Base-by-base conservation (phyloP, 2,329 filamentous ascomycete genomes). In the Ophiostoma sp. region DNA sequence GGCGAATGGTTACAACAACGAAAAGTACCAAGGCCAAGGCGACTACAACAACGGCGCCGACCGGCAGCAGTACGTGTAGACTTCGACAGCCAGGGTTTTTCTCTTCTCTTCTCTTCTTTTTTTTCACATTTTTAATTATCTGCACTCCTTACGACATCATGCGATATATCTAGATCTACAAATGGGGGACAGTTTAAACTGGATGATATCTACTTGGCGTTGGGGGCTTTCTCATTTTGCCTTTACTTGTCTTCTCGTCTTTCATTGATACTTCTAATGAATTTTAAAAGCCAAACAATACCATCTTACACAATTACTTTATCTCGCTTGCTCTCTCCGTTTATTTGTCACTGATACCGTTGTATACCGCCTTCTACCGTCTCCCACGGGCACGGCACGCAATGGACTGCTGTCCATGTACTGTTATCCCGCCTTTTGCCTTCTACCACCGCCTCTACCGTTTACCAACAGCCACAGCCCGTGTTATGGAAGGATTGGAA, bases 111-210 rank as follows among this genome's bases (percentile, higher is more conserved):
- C 6, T 50, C 19, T 42, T 7, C 36, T 42, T 15, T 17, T 19
- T 63, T 64, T 6, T 25, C n/a, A n/a, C n/a, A n/a, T n/a, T n/a
- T n/a, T n/a, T n/a, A n/a, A n/a, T 64, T 15, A 6, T 64, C 19
- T 15, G 15, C n/a, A 39, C 19, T 42, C n/a, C 8, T 64, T 64
- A 64, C 59, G 59, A 64, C 59, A 25, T 33, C 15, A 59, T 3
- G 22, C 59, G n/a, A 64, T 64, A 42, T 15, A 64, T 64, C n/a
- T 64, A 64, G 1, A 64, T 64, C 59, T 64, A 63, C n/a, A 22
- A 57, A 22, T n/a, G 59, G 59, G 33, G n/a, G 1, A 25, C 33
- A 55, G 6, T 12, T 8, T 6, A 25, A 15, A 64, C n/a, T 39
- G 19, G 11, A 42, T 12, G 28, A 7, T 64, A 25, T 64, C 11